phyloP scores from a whole-genome alignment of 108 stramenopile species.

The Aurantiochytrium sp. region DNA sequence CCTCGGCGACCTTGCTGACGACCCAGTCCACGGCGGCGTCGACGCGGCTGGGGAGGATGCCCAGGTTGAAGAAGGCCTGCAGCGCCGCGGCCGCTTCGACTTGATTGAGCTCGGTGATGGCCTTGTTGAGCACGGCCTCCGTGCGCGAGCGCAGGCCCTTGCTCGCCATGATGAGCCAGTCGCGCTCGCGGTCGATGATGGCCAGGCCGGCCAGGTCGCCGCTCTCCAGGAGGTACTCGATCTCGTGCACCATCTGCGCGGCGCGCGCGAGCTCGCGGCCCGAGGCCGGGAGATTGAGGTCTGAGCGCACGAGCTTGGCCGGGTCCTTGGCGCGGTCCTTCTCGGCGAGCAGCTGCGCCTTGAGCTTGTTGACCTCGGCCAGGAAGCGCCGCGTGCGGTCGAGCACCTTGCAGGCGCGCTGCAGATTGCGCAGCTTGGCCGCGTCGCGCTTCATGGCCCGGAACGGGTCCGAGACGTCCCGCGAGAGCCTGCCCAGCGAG shows the following conservation, averaged over 20 bases:
- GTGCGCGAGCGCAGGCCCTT: neutral
- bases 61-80: constrained; percentile 24
- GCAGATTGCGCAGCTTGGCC: constrained; percentile 5
- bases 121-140: neutral
- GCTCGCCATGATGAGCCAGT: neutral
- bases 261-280: neutral
- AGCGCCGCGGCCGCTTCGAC: constrained; percentile 3
- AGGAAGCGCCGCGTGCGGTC: neutral
- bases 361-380: neutral
- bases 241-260: constrained; percentile 20
- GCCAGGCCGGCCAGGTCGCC: neutral
- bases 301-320: neutral
- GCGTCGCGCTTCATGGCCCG: constrained; percentile 6
- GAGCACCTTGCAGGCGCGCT: neutral
- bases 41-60: neutral
- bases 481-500: neutral
- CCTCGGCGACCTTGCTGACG: constrained; percentile 18
- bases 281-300: neutral
- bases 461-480: neutral
- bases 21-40: constrained; percentile 21
- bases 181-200: neutral
- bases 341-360: neutral
- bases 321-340: neutral
- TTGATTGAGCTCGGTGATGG: constrained; percentile 9
- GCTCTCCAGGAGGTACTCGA: neutral